These are phyloP conservation scores for Spongospora subterranea DNA, from an alignment of 208 protist genomes.

Conservation along the genomic window DNA sequence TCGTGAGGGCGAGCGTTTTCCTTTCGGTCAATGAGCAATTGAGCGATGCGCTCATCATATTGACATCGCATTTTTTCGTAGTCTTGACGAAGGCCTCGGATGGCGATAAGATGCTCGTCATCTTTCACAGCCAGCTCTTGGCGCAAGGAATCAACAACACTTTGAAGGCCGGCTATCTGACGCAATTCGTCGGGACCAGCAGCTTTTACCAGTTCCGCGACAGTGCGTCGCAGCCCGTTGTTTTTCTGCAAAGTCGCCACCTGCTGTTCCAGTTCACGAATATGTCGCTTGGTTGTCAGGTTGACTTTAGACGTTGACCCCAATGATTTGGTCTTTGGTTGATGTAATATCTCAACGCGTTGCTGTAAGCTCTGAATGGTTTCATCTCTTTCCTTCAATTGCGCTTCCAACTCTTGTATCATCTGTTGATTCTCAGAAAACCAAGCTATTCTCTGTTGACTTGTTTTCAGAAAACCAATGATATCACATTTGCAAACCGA, in stretches of 20 bases:
- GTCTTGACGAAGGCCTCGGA: constrained; percentile 29
- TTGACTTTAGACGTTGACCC: background rate
- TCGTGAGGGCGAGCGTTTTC: background rate
- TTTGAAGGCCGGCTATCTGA: background rate
- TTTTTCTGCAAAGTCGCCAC: background rate
- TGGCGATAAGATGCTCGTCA: background rate
- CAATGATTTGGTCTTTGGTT: background rate
- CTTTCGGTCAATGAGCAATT: background rate
- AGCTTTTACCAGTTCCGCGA: background rate
- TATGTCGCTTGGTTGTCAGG: background rate
- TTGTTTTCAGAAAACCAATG: too few relatives aligned
- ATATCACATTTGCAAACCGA: too few relatives aligned
- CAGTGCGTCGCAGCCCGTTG: background rate
- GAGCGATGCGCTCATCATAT: constrained; percentile 23
- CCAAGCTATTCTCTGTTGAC: constrained; percentile 10
- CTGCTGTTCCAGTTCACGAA: background rate
- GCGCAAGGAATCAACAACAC: background rate
- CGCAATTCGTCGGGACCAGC: background rate
- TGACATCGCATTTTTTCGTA: constrained; percentile 36
- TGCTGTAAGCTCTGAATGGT: constrained; percentile 20
- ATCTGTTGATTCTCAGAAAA: background rate
- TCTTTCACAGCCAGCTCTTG: constrained; percentile 32
- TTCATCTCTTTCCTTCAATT: background rate
- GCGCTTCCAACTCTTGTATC: background rate
- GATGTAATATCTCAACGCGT: background rate